Evolutionary conservation across 2,329 filamentous ascomycete species (phyloP), one percentile per base, ranked within the genome.

Genomic region (Penicillium fuscoglaucum): DNA sequence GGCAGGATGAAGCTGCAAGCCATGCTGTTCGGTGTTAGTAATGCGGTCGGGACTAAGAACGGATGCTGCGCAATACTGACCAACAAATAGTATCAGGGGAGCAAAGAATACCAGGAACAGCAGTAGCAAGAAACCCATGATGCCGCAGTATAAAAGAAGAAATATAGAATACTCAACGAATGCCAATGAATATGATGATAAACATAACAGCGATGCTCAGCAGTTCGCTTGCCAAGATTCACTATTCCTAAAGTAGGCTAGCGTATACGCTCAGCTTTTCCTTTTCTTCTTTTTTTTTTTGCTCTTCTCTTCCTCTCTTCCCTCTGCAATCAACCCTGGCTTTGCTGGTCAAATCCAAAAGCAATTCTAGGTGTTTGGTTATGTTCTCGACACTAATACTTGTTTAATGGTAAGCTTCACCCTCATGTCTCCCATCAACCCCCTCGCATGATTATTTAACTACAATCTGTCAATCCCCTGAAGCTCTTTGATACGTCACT

Each of bases 381-480:
- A 43, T 50, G 28, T 21, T 51, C 15, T 37, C 53, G 53, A 56
- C 53, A 55, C 45, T 58, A 49, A 56, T 61, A 58, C 55, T 61
- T 64, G 41, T 52, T 53, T 67, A 65, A 75, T 75, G 70, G 70
- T 71, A 71, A 70, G 70, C 45, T 44, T 50, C 17, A 57, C n/a
- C 28, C 15, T 21, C 15, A 24, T 60, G 12, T 17, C 29, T 31
- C 21, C n/a, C 19, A 48, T 7, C 52, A 19, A 40, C 28, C 46
- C 6, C 29, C 68, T 75, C 70, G 75, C 73, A 90, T 89, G 87
- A 90, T 87, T 85, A 86, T 78, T 81, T 72, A 78, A 78, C 79
- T 79, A 76, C 76, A 76, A 90, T 91, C 88, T 91, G 88, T 91
- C 88, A 91, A 90, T 91, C 88, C 86, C 82, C 88, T 89, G 87